phyloP scores from a whole-genome alignment of 2,329 filamentous ascomycete genomes.

The Kalaharituber pfeilii region DNA sequence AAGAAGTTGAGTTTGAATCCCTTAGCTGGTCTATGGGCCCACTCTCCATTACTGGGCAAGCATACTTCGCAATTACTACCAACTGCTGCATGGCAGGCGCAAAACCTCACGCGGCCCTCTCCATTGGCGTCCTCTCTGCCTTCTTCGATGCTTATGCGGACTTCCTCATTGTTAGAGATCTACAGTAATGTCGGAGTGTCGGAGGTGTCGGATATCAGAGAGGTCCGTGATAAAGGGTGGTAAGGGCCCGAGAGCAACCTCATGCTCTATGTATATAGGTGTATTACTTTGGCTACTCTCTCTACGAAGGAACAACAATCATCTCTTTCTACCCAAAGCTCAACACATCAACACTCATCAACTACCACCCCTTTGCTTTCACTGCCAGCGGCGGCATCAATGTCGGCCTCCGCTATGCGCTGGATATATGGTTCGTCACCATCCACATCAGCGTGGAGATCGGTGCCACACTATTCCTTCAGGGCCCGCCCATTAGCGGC shows the following conservation, averaged over 20 bases:
- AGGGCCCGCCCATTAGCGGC: conserved; percentile 24
- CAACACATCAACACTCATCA: too few relatives aligned
- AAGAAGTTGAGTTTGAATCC: too few relatives aligned
- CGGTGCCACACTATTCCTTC: conserved; percentile 22
- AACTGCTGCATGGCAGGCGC: conserved; percentile 32
- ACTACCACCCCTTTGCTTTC: conserved; percentile 29
- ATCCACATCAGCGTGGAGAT: conserved; percentile 24
- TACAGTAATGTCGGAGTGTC: too few relatives aligned
- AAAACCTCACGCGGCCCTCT: conserved; percentile 23
- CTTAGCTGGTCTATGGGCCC: too few relatives aligned
- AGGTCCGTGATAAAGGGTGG: too few relatives aligned
- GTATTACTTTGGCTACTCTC: too few relatives aligned
- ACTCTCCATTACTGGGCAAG: conserved; percentile 29
- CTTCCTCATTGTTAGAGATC: too few relatives aligned
- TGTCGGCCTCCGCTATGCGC: conserved; percentile 21
- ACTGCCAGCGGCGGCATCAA: conserved; percentile 22
- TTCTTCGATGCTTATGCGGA: conserved; percentile 30
- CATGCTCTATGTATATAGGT: too few relatives aligned
- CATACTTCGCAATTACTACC: conserved; percentile 34
- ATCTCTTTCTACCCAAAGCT: too few relatives aligned
- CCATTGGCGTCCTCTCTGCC: conserved; percentile 26
- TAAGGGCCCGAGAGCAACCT: too few relatives aligned
- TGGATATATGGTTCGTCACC: conserved; percentile 24
- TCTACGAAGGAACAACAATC: too few relatives aligned
- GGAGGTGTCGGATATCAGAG: too few relatives aligned